Base-by-base conservation (phyloP, 1,139 yeast genomes). In the Yamadazyma blattariae region DNA sequence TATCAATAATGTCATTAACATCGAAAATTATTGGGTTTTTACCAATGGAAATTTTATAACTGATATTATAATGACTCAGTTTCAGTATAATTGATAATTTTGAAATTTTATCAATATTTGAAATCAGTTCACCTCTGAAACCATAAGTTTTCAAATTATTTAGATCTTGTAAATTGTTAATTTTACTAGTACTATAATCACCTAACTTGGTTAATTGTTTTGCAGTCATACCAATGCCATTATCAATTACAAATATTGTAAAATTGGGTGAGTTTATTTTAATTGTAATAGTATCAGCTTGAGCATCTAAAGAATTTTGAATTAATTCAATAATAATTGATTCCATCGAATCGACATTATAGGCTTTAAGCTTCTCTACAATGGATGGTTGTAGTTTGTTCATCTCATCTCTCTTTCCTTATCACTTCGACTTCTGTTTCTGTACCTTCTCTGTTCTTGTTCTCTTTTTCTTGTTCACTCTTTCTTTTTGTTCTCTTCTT, bases 281-380 rank as follows among this genome's bases (percentile, higher is more conserved):
- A 2, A 90, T 68, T 22, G 71, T 78, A n/a, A 90, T 69, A n/a
- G 64, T 52, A 1, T 77, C 61, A 10, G 94, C 75, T 0, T 73
- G 70, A 0, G 96, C 90, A 55, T 89, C 96, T 2, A 88, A 63
- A 11, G 90, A 70, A 60, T 89, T 89, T 52, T 86, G 94, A 32
- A 90, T 56, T 54, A 90, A 61, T 51, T 87, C 96, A 46, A 81
- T 77, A 16, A 87, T 58, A 1, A 87, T 95, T 39, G 45, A 42
- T 16, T 42, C 54, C 6, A 34, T 14, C 14, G 25, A 18, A 21
- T 27, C 28, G 16, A 23, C 16, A 7, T 16, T 10, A 13, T 30
- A 23, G 6, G 24, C 10, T 9, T 15, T 25, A 6, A 25, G 25
- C n/a, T n/a, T 23, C 4, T 13, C 25, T 6, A 23, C 13, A 4